Conservation (phyloP, 2,329 filamentous ascomycete species). For the Pseudopithomyces maydicus region DNA sequence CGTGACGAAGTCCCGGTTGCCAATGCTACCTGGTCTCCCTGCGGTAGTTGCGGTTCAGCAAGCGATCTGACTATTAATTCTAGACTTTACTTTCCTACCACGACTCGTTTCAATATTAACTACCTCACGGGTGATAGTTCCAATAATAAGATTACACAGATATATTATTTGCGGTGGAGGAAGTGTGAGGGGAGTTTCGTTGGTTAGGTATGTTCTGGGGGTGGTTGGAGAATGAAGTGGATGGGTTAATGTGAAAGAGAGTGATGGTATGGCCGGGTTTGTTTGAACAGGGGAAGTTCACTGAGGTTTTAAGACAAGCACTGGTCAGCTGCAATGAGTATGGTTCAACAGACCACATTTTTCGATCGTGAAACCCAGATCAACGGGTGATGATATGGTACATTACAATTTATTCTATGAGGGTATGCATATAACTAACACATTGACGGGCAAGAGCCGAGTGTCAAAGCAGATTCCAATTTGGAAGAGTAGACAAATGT, state of each 20-base stretch:
- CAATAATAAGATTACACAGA: constrained; percentile 45
- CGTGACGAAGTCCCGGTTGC: constrained; percentile 41
- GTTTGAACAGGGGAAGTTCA: too few relatives aligned
- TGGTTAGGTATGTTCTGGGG: too few relatives aligned
- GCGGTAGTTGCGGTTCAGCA: constrained; percentile 51
- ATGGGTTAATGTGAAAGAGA: too few relatives aligned
- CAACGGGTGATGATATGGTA: neutral
- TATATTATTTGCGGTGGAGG: constrained; percentile 46
- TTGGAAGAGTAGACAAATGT: neutral
- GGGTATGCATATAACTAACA: constrained; percentile 1
- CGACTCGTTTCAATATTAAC: constrained; percentile 31
- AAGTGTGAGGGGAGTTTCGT: constrained; percentile 20
- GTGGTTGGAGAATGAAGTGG: too few relatives aligned
- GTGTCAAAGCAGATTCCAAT: neutral
- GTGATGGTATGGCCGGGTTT: too few relatives aligned
- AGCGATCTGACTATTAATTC: constrained; percentile 57
- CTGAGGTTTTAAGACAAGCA: too few relatives aligned
- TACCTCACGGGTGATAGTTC: constrained; percentile 48
- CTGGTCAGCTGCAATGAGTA: too few relatives aligned
- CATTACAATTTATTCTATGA: neutral
- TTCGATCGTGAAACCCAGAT: neutral
- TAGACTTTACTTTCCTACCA: constrained; percentile 44
- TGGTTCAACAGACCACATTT: too few relatives aligned
- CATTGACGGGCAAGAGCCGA: neutral
- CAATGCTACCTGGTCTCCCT: constrained; percentile 54